Conservation (phyloP, 2,329 filamentous ascomycete species). For the Cercospora sp. region DNA sequence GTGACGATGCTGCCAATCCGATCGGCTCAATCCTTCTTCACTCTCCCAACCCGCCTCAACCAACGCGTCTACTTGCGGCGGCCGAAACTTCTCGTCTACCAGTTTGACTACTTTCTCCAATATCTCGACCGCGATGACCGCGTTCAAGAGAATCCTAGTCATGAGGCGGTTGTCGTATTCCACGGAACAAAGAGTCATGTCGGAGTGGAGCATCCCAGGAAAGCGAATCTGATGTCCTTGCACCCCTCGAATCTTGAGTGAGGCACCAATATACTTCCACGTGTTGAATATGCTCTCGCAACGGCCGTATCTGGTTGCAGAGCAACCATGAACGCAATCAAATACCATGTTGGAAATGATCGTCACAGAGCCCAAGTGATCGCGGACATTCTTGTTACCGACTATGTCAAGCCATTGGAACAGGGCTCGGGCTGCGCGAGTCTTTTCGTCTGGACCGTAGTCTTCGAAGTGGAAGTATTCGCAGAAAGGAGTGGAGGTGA, state of each 20-base stretch:
- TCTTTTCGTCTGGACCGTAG: too few species aligned
- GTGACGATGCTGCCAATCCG: neutral
- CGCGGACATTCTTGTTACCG: neutral
- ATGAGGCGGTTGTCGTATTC: neutral
- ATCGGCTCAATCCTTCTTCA: neutral
- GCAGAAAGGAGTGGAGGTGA: neutral
- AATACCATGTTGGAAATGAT: neutral
- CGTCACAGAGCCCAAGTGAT: neutral
- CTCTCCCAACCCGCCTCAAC: neutral
- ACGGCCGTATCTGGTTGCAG: neutral
- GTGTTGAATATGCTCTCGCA: neutral
- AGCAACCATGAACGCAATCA: constrained; percentile 2
- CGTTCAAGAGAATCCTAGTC: neutral
- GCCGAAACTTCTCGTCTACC: neutral
- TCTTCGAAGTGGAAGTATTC: neutral
- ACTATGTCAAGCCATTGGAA: neutral
- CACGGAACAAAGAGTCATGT: neutral
- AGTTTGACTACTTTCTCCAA: neutral
- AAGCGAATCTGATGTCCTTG: neutral
- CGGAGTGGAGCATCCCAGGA: neutral
- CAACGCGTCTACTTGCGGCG: neutral
- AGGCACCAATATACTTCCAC: neutral
- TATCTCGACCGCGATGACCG: neutral
- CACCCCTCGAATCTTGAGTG: constrained; percentile 3
- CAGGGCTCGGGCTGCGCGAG: too few species aligned